These are phyloP conservation scores for Vigna trinervia DNA, from an alignment of 306 rosid species.

Conservation along the genomic window DNA sequence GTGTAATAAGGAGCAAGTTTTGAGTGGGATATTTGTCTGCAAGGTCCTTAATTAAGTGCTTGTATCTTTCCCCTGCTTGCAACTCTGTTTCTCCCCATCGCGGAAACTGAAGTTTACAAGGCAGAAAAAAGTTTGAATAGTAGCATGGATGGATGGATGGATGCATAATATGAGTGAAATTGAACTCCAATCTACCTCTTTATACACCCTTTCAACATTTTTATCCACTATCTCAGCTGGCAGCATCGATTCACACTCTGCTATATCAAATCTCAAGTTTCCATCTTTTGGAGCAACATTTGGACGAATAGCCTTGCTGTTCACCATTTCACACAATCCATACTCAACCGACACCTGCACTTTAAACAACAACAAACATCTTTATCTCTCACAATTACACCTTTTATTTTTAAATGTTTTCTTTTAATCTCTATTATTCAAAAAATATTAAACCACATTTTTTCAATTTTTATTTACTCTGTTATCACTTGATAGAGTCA, in stretches of 20 bases:
- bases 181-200: slow-evolving; percentile 55
- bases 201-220: slow-evolving; percentile 56
- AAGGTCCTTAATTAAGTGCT: slow-evolving; percentile 60
- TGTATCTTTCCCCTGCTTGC: slow-evolving; percentile 61
- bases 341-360: slow-evolving; percentile 76
- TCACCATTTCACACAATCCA: slow-evolving; percentile 86
- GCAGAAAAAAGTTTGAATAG: slow-evolving; percentile 12
- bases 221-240: slow-evolving; percentile 65
- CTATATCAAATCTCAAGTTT: slow-evolving; percentile 61
- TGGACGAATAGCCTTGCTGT: slow-evolving; percentile 58
- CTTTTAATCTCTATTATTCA: neutral
- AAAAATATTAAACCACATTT: neutral
- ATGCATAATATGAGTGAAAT: neutral
- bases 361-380: neutral
- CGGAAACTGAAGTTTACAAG: slow-evolving; percentile 64
- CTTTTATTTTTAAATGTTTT: neutral
- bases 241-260: slow-evolving; percentile 66
- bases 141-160: neutral
- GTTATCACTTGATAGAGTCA: neutral
- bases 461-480: neutral
- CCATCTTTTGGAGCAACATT: slow-evolving; percentile 70
- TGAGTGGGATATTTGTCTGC: slow-evolving; percentile 72
- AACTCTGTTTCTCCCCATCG: slow-evolving; percentile 66
- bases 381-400: too few relatives aligned
- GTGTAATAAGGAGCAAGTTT: slow-evolving; percentile 81